Percentiles rank a stretch among this genome's conserved stretches.
Conservation (phyloP, 495 filamentous ascomycete species). For the Penicillium desertorum region DNA sequence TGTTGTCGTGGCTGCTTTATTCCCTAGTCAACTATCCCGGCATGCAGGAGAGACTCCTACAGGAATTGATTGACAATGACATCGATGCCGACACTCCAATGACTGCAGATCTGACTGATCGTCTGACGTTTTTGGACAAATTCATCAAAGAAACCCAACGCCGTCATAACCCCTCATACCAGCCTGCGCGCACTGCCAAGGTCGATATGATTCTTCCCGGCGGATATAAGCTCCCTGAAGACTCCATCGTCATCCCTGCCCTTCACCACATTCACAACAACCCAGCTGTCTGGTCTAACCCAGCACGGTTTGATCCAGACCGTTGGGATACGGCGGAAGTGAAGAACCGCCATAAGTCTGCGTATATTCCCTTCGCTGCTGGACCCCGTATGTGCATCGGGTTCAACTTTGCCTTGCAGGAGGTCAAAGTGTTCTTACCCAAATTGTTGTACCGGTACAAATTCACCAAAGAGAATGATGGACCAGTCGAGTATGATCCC, state of each 20-base stretch:
- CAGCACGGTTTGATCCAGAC: conserved; percentile 52
- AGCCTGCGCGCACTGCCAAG: conserved; percentile 53
- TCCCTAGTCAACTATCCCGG: conserved; percentile 47
- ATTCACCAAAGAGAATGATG: conserved; percentile 43
- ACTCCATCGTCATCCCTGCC: conserved; percentile 47
- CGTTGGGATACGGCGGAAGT: conserved; percentile 53
- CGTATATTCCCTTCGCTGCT: conserved; percentile 54
- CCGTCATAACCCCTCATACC: conserved; percentile 55
- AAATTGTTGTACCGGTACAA: conserved; percentile 55
- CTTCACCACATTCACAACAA: conserved; percentile 56
- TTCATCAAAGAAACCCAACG: conserved; percentile 60
- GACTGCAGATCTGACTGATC: conserved; percentile 41
- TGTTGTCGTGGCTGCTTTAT: conserved; percentile 57
- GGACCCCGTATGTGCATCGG: conserved; percentile 55
- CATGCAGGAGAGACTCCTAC: conserved; percentile 52
- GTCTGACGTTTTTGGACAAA: conserved; percentile 50
- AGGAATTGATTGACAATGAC: conserved; percentile 54
- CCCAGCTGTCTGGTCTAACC: conserved; percentile 51
- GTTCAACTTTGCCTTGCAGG: conserved; percentile 57
- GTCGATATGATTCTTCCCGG: conserved; percentile 54
- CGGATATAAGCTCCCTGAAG: conserved; percentile 52
- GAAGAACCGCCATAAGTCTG: conserved; percentile 41
- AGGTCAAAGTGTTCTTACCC: conserved; percentile 52
- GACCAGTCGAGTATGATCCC: conserved; percentile 55
- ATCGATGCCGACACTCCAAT: conserved; percentile 36